phyloP scores from a whole-genome alignment of 257 asterid species.

The Nicotiana otophora region DNA sequence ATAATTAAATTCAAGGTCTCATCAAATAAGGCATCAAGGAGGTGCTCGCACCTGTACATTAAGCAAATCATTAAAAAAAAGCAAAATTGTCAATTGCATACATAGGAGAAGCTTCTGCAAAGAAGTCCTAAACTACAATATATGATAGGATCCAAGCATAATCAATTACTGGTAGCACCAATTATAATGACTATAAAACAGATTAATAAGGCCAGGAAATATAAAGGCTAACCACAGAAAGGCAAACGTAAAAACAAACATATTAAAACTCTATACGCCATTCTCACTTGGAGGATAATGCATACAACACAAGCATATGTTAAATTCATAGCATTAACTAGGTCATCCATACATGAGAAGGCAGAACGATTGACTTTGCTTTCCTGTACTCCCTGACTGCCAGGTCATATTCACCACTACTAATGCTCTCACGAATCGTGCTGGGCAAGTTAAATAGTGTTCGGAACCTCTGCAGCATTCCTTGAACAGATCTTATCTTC shows the following conservation, averaged over 20 bases:
- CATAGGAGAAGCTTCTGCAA: not conserved
- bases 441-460: conserved; percentile 96
- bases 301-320: not conserved
- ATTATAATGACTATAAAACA: not conserved
- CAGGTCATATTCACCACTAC: conserved; percentile 95
- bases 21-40: not conserved
- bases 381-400: conserved; percentile 98
- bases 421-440: conserved; percentile 85
- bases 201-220: not conserved
- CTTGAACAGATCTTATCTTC: conserved; percentile 97
- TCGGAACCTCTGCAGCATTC: conserved; percentile 98
- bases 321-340: conserved; percentile 1
- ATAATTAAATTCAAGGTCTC: not conserved
- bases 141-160: not conserved
- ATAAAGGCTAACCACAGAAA: not conserved
- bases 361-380: conserved; percentile 97
- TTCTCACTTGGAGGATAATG: not conserved
- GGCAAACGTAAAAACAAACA: not conserved
- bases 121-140: not conserved
- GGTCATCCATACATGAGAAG: conserved; percentile 72
- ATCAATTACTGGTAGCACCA: not conserved
- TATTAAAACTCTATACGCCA: not conserved
- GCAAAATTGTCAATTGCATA: not conserved
- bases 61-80: not conserved
- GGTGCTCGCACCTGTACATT: not conserved